Evolutionary conservation across 2,329 filamentous ascomycete genomes (phyloP), one percentile per base, ranked within the genome.

Genomic region (Aspergillus fumigatiaffinis): DNA sequence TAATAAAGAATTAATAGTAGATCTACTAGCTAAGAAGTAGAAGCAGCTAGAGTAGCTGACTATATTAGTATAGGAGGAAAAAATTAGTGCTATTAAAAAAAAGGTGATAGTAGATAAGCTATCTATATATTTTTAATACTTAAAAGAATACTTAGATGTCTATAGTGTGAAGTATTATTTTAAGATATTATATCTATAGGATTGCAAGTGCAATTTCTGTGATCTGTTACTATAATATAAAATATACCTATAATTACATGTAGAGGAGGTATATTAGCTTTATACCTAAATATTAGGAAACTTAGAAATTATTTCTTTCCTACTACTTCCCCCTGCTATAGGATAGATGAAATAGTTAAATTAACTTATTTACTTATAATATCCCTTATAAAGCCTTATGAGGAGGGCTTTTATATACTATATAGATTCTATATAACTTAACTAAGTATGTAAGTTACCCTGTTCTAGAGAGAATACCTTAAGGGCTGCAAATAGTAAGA

Each of bases 91-190:
- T 53, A 29, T 41, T 41, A 46, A 52, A 26, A 55, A 61, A 52
- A 21, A 46, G 29, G 58, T 51, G 25, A 23, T 32, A 53, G 49
- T 56, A 38, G 8, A 47, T 14, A 58, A 57, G 56, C 57, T 53
- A 41, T 50, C 58, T 25, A 20, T 42, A 38, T 66, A 54, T 56
- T 66, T 67, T 50, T 52, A 62, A 65, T 67, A 47, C 50, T 46
- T 51, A 28, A 64, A 65, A 51, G 47, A 53, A 60, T 66, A 63
- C 48, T 58, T 57, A 32, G 53, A 66, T 52, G 54, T 61, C 58
- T 60, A 64, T 60, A 41, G 58, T 47, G 58, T 67, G 51, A 62
- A 52, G 55, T 60, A 60, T 54, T 54, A 67, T 59, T 67, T 67
- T 47, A 62, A 49, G 58, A 53, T 23, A 52, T 63, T 54, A 50